Conservation (phyloP, 2,329 filamentous ascomycete species). For the Aspergillus pseudoterreus region DNA sequence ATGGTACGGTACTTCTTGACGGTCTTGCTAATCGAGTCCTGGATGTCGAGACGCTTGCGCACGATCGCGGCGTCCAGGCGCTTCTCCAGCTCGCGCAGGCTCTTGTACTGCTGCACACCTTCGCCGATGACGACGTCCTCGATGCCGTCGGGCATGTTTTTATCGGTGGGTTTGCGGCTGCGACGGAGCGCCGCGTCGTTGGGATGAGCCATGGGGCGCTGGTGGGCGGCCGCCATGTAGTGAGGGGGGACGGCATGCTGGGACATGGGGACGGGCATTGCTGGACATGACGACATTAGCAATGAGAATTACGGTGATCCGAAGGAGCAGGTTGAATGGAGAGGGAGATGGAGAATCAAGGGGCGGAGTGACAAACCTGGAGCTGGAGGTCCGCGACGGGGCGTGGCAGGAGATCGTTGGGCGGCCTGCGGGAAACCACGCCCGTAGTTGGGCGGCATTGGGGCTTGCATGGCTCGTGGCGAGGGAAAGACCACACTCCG, state of each 20-base stretch:
- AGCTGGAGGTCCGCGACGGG: constrained; percentile 36
- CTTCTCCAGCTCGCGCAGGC: constrained; percentile 81
- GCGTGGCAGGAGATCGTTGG: constrained; percentile 41
- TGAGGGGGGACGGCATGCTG: constrained; percentile 38
- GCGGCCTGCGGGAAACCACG: constrained; percentile 38
- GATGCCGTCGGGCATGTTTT: constrained; percentile 85
- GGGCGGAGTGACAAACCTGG: constrained; percentile 30
- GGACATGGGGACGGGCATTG: constrained; percentile 34
- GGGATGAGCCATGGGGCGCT: constrained; percentile 35
- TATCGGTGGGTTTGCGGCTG: constrained; percentile 88
- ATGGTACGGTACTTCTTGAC: constrained; percentile 79
- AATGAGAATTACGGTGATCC: constrained; percentile 9
- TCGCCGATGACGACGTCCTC: constrained; percentile 80
- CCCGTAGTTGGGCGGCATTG: constrained; percentile 41
- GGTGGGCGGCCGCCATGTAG: constrained; percentile 30
- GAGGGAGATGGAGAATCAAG: constrained; percentile 8
- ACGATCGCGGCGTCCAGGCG: constrained; percentile 89
- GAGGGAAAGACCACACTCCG: not conserved
- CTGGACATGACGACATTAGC: constrained; percentile 16
- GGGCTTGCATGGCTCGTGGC: constrained; percentile 33
- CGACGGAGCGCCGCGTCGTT: constrained; percentile 64
- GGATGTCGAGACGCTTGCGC: constrained; percentile 86
- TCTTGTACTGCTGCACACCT: constrained; percentile 75
- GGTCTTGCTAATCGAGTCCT: constrained; percentile 72
- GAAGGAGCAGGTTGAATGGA: constrained; percentile 12